Base-by-base conservation (phyloP, 2,329 filamentous ascomycete species). In the Pseudogymnoascus pannorum region DNA sequence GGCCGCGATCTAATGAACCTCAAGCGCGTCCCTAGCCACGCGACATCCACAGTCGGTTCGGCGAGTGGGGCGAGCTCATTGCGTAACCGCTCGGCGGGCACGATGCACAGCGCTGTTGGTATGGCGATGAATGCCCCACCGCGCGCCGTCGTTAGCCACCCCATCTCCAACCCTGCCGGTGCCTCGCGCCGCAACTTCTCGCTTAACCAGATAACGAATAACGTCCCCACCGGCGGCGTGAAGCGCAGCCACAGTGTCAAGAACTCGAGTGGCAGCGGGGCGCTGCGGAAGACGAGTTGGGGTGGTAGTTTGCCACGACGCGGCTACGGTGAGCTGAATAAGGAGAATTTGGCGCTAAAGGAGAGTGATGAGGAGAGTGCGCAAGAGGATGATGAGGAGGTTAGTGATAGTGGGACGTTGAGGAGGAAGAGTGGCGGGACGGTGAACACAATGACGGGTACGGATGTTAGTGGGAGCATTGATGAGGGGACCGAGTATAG, bases 201-300 rank as follows among this genome's bases (percentile, higher is more conserved):
- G 58, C 83, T 97, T 35, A 95, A 88, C 72, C 91, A 97, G 75
- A 95, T 97, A 68, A 90, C 85, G 60, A 87, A 87, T 72, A 93
- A 94, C 70, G 79, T 84, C 33, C 72, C 61, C 69, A 77, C 75
- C 6, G 81, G 83, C 18, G 85, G 83, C 54, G 79, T 96, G 66
- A 88, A 87, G 76, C 82, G 89, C 63, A 92, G 88, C 72, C 88
- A 92, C 72, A 92, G 88, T 62, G 88, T 91, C 66, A 87, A 89
- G 68, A 84, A 84, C 20, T 80, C 85, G 26, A 77, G 75, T 33
- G 75, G 74, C 9, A 70, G 72, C 1, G 78, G 79, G 24, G 76
- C 77, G 0, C 72, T 83, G 54, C 81, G 88, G 57, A 91, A 92
- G 75, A 78, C 81, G 44, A 91, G 87, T 69, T 91, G 88, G 87